phyloP scores from a whole-genome alignment of 2,329 filamentous ascomycete species.

The Nemania diffusa region DNA sequence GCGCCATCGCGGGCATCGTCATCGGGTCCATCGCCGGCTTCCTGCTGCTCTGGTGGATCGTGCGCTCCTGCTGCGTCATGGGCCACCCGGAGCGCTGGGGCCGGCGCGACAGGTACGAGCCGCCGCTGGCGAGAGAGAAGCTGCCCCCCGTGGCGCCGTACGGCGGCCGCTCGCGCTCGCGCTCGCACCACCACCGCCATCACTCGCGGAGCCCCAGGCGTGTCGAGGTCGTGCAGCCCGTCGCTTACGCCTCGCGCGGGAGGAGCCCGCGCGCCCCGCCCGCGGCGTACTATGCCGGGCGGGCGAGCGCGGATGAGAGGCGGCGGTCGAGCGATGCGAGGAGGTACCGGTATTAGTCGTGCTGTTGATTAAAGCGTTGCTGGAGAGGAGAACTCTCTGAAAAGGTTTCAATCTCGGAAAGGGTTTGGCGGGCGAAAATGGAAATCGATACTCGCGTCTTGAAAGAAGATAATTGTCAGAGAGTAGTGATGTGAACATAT shows the following conservation, averaged over 20 bases:
- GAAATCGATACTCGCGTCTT: background rate
- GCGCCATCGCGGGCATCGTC: constrained; percentile 63
- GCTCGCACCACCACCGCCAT: constrained; percentile 36
- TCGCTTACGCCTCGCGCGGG: constrained; percentile 37
- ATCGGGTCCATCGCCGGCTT: constrained; percentile 60
- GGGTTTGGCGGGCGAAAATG: background rate
- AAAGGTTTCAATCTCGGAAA: background rate
- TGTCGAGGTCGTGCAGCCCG: constrained; percentile 42
- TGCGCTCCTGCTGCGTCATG: constrained; percentile 57
- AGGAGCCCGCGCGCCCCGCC: constrained; percentile 43
- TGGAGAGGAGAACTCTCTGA: background rate
- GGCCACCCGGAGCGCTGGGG: constrained; percentile 46
- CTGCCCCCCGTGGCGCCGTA: constrained; percentile 32
- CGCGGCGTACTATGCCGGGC: constrained; percentile 38
- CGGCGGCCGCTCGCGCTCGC: constrained; percentile 39
- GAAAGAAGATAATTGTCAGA: background rate
- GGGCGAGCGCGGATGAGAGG: constrained; percentile 33
- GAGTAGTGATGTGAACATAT: constrained; percentile 7
- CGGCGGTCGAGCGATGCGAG: constrained; percentile 41
- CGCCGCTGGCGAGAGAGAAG: constrained; percentile 45
- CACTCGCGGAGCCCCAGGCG: constrained; percentile 32
- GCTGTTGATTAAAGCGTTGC: background rate
- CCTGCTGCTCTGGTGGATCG: constrained; percentile 59
- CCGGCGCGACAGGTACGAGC: constrained; percentile 44
- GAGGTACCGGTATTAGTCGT: constrained; percentile 32